Conservation (phyloP, 1,284 basidiomycete genomes). For the Moesziomyces antarcticus region DNA sequence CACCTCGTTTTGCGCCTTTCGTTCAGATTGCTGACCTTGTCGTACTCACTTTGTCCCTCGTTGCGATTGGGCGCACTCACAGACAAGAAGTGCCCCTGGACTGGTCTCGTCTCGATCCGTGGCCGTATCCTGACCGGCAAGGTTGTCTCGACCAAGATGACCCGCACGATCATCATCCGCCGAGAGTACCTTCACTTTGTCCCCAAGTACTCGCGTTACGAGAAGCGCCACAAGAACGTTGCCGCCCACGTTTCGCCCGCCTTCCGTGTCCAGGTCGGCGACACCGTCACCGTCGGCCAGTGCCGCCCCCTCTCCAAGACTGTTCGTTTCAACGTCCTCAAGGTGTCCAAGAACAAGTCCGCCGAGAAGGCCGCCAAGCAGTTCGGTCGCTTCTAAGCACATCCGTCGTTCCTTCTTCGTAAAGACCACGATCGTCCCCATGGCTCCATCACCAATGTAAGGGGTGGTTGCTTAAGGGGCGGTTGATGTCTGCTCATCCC, state of each 20-base stretch:
- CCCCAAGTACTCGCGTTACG: slow-evolving; percentile 86
- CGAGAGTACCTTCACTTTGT: slow-evolving; percentile 96
- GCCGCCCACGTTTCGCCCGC: slow-evolving; percentile 96
- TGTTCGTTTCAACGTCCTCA: slow-evolving; percentile 96
- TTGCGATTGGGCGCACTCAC: slow-evolving; percentile 24
- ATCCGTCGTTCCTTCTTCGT: slow-evolving; percentile 1
- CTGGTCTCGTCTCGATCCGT: slow-evolving; percentile 82
- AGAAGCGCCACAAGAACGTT: slow-evolving; percentile 88
- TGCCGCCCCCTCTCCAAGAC: slow-evolving; percentile 99
- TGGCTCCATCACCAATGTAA: background rate
- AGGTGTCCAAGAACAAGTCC: slow-evolving; percentile 74
- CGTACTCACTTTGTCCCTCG: background rate
- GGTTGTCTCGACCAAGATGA: slow-evolving; percentile 99
- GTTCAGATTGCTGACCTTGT: slow-evolving; percentile 12
- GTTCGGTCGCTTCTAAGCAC: slow-evolving; percentile 88
- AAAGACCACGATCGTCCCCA: background rate
- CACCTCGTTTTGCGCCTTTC: too few species aligned
- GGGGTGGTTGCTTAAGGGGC: background rate
- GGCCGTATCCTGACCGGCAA: slow-evolving; percentile 98
- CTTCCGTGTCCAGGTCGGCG: slow-evolving; percentile 86
- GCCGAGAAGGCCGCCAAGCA: slow-evolving; percentile 74
- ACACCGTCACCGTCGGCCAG: slow-evolving; percentile 96
- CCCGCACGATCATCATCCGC: slow-evolving; percentile 96
- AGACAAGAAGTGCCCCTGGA: slow-evolving; percentile 99
- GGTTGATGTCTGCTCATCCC: background rate